phyloP scores from a whole-genome alignment of 2,329 filamentous ascomycete species.

The Ciborinia camelliae region DNA sequence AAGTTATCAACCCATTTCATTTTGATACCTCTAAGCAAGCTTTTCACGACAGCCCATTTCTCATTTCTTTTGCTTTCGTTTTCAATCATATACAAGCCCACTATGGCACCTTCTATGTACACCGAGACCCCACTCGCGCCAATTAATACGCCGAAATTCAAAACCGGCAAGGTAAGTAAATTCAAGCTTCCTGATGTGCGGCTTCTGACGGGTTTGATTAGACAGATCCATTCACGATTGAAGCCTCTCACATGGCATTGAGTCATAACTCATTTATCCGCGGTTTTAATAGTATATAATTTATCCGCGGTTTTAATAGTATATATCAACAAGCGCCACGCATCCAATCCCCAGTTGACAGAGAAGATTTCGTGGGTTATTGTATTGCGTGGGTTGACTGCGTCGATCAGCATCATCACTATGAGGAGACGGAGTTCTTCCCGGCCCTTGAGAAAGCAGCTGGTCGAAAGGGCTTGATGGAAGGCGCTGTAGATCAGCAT shows the following conservation, averaged over 20 bases:
- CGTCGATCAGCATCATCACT: slow-evolving; percentile 43
- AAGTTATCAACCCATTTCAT: background rate
- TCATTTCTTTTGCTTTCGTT: background rate
- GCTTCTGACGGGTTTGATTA: slow-evolving; percentile 1
- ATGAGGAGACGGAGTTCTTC: slow-evolving; percentile 26
- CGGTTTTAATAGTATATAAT: slow-evolving; percentile 62
- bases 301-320: no score
- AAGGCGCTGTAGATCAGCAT: slow-evolving; percentile 26
- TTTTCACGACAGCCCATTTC: background rate
- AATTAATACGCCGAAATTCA: slow-evolving; percentile 9
- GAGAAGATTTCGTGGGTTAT: slow-evolving; percentile 56
- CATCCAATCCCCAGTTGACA: slow-evolving; percentile 47
- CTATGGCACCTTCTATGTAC: slow-evolving; percentile 12
- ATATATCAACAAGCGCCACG: slow-evolving; percentile 55
- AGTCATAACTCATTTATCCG: slow-evolving; percentile 62
- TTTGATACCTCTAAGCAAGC: background rate
- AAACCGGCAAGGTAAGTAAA: slow-evolving; percentile 13
- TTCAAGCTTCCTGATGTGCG: background rate
- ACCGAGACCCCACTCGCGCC: slow-evolving; percentile 3
- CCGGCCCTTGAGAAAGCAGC: slow-evolving; percentile 22
- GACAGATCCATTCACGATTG: slow-evolving; percentile 50
- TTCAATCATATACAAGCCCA: background rate
- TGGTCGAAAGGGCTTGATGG: slow-evolving; percentile 26
- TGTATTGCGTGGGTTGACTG: slow-evolving; percentile 56
- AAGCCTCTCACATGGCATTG: slow-evolving; percentile 59